Conservation (phyloP, 2,329 filamentous ascomycete genomes). For the Beauveria sp. region DNA sequence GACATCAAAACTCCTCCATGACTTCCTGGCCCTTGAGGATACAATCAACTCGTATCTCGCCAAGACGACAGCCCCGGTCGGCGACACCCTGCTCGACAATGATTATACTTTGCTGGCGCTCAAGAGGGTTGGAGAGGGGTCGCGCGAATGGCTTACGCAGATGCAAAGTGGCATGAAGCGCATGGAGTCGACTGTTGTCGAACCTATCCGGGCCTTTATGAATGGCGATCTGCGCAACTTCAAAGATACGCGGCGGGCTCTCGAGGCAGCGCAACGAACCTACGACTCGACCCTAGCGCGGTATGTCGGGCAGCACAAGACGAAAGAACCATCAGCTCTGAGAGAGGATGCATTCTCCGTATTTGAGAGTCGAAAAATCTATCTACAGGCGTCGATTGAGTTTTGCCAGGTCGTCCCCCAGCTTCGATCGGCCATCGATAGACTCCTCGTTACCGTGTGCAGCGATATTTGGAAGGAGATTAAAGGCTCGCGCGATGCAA, state of each 20-base stretch:
- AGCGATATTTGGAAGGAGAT: conserved; percentile 86
- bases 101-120: conserved; percentile 89
- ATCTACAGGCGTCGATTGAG: conserved; percentile 88
- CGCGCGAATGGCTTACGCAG: conserved; percentile 79
- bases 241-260: conserved; percentile 69
- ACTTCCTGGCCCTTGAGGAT: conserved; percentile 68
- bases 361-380: conserved; percentile 84
- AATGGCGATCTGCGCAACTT: conserved; percentile 73
- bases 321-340: conserved; percentile 85
- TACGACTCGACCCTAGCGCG: conserved; percentile 77
- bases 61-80: conserved; percentile 67
- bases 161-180: conserved; percentile 67
- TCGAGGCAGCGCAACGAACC: conserved; percentile 74
- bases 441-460: conserved; percentile 75
- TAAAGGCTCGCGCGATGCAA: conserved; percentile 60
- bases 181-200: conserved; percentile 68
- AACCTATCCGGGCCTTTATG: conserved; percentile 75
- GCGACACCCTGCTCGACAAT: conserved; percentile 83
- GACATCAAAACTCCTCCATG: conserved; percentile 48
- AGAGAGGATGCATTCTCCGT: conserved; percentile 94
- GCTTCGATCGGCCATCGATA: conserved; percentile 75
- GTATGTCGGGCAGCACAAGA: conserved; percentile 79
- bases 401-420: conserved; percentile 86
- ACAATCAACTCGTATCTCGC: conserved; percentile 70
- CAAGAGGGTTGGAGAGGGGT: conserved; percentile 75